These are phyloP conservation scores for Tolypocladium endophyticum DNA, from an alignment of 2,329 filamentous ascomycete genomes.

Conservation along the genomic window DNA sequence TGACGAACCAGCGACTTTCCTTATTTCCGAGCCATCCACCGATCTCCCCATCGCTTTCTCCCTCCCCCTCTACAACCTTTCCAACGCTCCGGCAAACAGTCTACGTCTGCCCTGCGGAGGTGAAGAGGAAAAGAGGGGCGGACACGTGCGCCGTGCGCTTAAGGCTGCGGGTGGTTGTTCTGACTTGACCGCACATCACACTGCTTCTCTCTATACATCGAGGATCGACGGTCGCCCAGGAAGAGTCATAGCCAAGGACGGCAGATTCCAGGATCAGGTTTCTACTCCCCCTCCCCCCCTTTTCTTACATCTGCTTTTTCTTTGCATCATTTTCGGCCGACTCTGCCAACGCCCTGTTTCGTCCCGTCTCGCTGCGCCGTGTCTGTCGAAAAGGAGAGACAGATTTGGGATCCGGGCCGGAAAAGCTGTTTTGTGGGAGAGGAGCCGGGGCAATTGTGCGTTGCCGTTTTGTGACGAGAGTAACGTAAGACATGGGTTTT, in stretches of 20 bases:
- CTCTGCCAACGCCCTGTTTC: not conserved
- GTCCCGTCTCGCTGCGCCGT: not conserved
- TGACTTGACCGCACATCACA: not conserved
- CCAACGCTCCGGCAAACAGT: not conserved
- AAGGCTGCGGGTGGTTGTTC: not conserved
- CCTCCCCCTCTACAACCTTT: not conserved
- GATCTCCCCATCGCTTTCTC: not conserved
- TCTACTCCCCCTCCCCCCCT: not conserved
- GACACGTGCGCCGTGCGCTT: not conserved
- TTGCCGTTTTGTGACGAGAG: not conserved
- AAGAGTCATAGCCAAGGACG: not conserved
- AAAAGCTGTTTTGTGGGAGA: not conserved
- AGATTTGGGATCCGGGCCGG: not conserved
- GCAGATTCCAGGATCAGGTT: not conserved
- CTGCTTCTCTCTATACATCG: not conserved
- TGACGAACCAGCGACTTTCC: not conserved
- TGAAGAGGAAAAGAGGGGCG: not conserved
- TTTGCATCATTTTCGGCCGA: not conserved
- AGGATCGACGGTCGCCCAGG: not conserved
- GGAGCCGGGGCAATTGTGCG: not conserved
- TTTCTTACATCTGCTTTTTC: not conserved
- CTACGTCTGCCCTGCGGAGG: not conserved
- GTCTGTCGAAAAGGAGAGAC: not conserved
- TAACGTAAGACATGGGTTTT: not conserved
- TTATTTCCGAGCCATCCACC: not conserved